Base-by-base conservation (phyloP, 257 asterid genomes). In the Nicotiana knightiana region DNA sequence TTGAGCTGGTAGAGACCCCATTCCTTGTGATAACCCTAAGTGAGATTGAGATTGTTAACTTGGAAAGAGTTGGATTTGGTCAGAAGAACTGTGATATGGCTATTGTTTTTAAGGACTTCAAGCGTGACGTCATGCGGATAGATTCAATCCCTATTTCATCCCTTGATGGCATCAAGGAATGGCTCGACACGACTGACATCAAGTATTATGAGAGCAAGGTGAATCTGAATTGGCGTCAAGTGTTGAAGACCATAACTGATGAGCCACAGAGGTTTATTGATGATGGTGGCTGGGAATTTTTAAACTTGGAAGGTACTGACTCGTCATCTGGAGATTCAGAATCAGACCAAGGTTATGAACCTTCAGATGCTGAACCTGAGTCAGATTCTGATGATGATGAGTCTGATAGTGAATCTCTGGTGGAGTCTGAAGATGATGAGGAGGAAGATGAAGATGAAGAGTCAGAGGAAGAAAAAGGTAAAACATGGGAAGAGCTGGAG, bases 331-430 rank as follows among this genome's bases (percentile, higher is more conserved):
- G 81, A 18, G 77, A 78, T 24, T 85, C 85, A 13, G 87, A 82
- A 35, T 85, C 87, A 1, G 87, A 85, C 43, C 80, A 79, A 67
- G 85, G 85, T 26, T 85, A 85, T 37, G 81, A 35, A 64, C 87
- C 85, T 70, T 78, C 83, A 2, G 87, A 85, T 35, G 82, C 75
- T 51, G 81, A 85, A n/a, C 81, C 87, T 59, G 85, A 85, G 43
- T 82, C 87, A 3, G 93, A 97, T 77, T 84, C 87, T 18, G 87
- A 82, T 21, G 85, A 85, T 5, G 87, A 85, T 26, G 87, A 39
- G 28, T 81, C 82, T 54, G 87, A 81, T 70, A 85, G 87, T 17
- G 87, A 76, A 43, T 85, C 87, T 12, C 78, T 83, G 15, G 85
- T 81, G 46, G 81, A 81, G 65, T 85, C 87, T 3, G 87, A 85